Percentiles rank a stretch among this genome's conserved stretches.
Evolutionary conservation across 2,329 filamentous ascomycete species (phyloP).

Genomic region (Fusarium dlaminii): DNA sequence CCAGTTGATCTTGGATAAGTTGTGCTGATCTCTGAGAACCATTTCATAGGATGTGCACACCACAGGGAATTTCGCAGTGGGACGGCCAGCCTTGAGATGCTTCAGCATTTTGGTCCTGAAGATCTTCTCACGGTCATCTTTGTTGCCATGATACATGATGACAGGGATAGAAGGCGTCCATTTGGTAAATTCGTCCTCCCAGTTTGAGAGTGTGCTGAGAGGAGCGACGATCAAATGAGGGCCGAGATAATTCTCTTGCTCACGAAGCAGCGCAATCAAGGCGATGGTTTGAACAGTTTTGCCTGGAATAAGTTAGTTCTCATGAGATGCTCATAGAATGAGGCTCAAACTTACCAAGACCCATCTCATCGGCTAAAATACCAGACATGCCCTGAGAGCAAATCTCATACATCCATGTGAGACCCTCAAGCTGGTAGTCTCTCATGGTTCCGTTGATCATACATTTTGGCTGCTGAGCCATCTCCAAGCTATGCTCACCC

Average conservation of each 20-base stretch:
- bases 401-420: conserved; percentile 94
- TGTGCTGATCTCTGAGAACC: conserved; percentile 87
- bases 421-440: conserved; percentile 90
- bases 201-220: conserved; percentile 91
- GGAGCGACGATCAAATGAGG: conserved; percentile 93
- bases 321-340: background rate
- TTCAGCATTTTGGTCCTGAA: conserved; percentile 76
- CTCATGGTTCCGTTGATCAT: conserved; percentile 91
- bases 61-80: conserved; percentile 79
- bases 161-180: conserved; percentile 93
- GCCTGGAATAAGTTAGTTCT: conserved; percentile 55
- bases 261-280: conserved; percentile 84
- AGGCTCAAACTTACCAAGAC: conserved; percentile 63
- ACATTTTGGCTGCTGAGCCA: conserved; percentile 86
- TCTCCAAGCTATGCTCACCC: conserved; percentile 74
- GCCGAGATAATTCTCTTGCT: conserved; percentile 83
- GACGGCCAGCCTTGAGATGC: conserved; percentile 69
- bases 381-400: conserved; percentile 85
- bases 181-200: conserved; percentile 91
- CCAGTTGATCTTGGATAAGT: conserved; percentile 87
- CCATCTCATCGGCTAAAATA: conserved; percentile 95
- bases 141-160: conserved; percentile 88
- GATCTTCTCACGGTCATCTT: conserved; percentile 79
- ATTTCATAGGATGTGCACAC: conserved; percentile 98
- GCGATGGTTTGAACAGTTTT: conserved; percentile 95